phyloP scores from a whole-genome alignment of 2,329 filamentous ascomycete genomes.

The Clarireedia sp. region DNA sequence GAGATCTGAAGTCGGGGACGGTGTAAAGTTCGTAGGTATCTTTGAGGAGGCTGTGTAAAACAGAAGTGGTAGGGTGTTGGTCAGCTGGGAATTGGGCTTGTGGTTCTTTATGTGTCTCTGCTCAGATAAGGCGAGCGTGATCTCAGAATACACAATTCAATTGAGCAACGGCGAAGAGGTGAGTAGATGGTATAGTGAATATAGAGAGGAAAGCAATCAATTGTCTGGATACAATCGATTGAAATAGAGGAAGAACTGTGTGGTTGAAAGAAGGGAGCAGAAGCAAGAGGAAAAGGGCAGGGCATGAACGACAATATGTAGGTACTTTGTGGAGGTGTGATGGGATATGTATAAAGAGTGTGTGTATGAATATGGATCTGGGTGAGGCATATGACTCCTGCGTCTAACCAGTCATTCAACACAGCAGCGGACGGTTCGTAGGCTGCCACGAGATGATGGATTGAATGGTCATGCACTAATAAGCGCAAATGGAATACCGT shows the following conservation, averaged over 20 bases:
- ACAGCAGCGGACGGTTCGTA: constrained; percentile 7
- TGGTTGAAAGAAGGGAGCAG: neutral
- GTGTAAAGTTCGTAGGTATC: constrained; percentile 5
- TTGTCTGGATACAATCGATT: constrained; percentile 1
- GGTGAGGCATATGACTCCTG: constrained; percentile 6
- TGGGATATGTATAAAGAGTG: neutral
- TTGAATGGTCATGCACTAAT: constrained; percentile 10
- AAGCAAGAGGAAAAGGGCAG: neutral
- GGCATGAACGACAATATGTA: neutral
- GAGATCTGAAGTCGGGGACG: neutral
- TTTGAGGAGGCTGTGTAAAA: constrained; percentile 9
- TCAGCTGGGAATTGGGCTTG: constrained; percentile 22
- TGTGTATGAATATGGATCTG: constrained; percentile 1
- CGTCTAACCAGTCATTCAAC: constrained; percentile 5
- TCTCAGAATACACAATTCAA: constrained; percentile 3
- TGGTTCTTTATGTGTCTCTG: constrained; percentile 22
- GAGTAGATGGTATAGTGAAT: constrained; percentile 12
- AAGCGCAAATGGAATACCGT: constrained; percentile 8
- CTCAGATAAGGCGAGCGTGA: constrained; percentile 21
- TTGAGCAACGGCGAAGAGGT: constrained; percentile 7
- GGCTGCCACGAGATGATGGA: constrained; percentile 10
- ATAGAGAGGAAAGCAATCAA: constrained; percentile 14
- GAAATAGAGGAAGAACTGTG: neutral
- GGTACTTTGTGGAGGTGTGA: neutral
- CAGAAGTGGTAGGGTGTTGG: constrained; percentile 12